Conservation (phyloP, 176 grass and related monocot genomes). For the Ananas comosus region DNA sequence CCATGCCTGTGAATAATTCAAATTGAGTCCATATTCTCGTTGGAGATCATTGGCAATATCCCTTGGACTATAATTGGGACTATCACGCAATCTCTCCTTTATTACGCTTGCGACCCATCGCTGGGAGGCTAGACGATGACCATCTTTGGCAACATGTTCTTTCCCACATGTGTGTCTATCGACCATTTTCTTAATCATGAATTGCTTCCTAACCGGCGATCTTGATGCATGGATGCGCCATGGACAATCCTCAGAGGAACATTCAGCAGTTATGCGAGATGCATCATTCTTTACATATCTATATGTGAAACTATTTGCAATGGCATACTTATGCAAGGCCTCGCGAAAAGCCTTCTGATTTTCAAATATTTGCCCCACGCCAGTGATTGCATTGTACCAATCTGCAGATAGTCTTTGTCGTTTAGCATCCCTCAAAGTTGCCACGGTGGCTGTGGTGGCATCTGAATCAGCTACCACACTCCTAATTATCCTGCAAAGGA, state of each 20-base stretch:
- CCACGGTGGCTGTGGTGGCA: conserved; percentile 14
- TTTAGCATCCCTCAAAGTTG: conserved; percentile 37
- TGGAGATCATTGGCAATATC: conserved; percentile 90
- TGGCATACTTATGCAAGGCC: conserved; percentile 86
- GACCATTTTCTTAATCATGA: conserved; percentile 92
- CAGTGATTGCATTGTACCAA: conserved; percentile 81
- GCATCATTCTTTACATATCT: conserved; percentile 89
- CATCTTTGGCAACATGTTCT: conserved; percentile 49
- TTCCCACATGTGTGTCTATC: conserved; percentile 78
- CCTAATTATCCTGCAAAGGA: conserved; percentile 49
- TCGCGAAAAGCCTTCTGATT: conserved; percentile 78
- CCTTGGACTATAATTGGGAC: conserved; percentile 73
- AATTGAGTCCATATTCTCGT: conserved; percentile 65
- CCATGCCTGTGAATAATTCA: conserved; percentile 97
- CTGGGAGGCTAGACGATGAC: conserved; percentile 72
- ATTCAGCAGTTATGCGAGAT: conserved; percentile 76
- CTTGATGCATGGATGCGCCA: conserved; percentile 92
- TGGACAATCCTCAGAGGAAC: conserved; percentile 64
- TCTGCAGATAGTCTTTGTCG: conserved; percentile 55
- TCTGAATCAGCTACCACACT: conserved; percentile 49
- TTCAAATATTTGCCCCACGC: conserved; percentile 81
- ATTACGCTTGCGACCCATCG: conserved; percentile 97
- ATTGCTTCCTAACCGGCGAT: conserved; percentile 56
- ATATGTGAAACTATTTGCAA: conserved; percentile 84
- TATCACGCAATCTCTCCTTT: conserved; percentile 86